Base-by-base conservation (phyloP, 148 eudicot species). In the Drosera capensis region DNA sequence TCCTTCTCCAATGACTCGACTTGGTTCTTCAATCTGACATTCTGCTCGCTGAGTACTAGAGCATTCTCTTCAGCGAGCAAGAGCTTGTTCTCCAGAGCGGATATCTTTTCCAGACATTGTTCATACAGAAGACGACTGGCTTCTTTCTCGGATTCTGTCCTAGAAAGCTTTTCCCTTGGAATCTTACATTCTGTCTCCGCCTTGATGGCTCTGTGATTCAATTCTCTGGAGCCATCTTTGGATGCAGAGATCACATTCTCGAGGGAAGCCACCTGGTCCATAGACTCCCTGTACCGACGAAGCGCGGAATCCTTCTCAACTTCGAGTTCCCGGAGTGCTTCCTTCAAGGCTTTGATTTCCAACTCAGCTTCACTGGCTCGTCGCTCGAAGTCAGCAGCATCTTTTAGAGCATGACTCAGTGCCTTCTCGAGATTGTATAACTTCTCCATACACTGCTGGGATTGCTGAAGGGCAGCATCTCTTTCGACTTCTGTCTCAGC, bases 281-380 rank as follows among this genome's bases (percentile, higher is more conserved):
- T 49, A 51, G 54, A 63, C 55, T 72, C 74, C 50, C 52, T 59
- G 20, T 60, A 68, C 49, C 58, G 63, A 34, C 51, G 24, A 51
- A 68, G 55, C 62, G 52, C 60, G 38, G 53, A 45, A 58, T 83
- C 86, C 56, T 71, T 73, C 56, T 90, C 87, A 44, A 56, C 71
- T 65, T 84, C 79, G 43, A 78, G 45, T 21, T 54, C 64, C 25
- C 28, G 19, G 14, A 84, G 81, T 14, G 70, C 55, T 57, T 75
- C 84, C 54, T 76, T 85, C 60, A 90, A 48, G 14, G 57, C 54
- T 61, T 65, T 63, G 40, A 73, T 66, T 61, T 90, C 97, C 36
- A 26, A 46, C 49, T 62, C 60, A 17, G 88, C 84, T 62, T 66
- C 59, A 39, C 65, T 42, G 13, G 77, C 73, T 60, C 56, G 55